Conservation (phyloP, 768 basidiomycete genomes). For the Termitomyces sp. region DNA sequence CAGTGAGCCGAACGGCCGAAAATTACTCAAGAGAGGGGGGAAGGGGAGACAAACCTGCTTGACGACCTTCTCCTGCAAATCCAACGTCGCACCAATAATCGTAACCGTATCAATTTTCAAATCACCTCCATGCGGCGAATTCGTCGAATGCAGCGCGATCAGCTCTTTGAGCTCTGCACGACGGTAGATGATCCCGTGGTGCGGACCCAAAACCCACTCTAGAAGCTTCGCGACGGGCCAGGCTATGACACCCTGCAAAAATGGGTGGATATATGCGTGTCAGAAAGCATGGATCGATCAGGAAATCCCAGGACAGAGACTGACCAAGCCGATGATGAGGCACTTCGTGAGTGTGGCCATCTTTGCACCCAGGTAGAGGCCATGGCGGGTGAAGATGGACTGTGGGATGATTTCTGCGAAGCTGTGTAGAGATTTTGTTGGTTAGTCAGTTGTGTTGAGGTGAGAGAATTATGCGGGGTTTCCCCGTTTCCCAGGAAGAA, state of each 20-base stretch:
- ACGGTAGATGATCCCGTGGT: conserved; percentile 90
- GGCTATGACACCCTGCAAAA: conserved; percentile 58
- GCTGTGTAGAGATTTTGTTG: conserved; percentile 30
- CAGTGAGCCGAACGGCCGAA: not conserved
- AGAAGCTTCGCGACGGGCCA: conserved; percentile 88
- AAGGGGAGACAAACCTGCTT: conserved; percentile 41
- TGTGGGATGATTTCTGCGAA: conserved; percentile 93
- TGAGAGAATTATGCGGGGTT: not conserved
- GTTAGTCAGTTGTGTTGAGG: not conserved
- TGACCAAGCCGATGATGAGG: conserved; percentile 67
- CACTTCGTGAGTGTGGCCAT: conserved; percentile 65
- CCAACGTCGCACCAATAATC: conserved; percentile 87
- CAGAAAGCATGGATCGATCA: no score
- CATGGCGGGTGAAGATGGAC: conserved; percentile 88
- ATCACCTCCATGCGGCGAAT: conserved; percentile 77
- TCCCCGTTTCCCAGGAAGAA: not conserved
- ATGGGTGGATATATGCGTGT: not conserved
- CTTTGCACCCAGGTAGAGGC: conserved; percentile 83
- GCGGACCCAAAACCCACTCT: conserved; percentile 71
- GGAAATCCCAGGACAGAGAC: conserved; percentile 18
- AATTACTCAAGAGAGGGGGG: not conserved
- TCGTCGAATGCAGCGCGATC: conserved; percentile 81
- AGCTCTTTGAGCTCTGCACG: conserved; percentile 85
- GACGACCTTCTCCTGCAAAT: conserved; percentile 84
- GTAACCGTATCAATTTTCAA: conserved; percentile 83